Evolutionary conservation across 495 filamentous ascomycete species (phyloP).

Genomic region (Podospora fimiseda): DNA sequence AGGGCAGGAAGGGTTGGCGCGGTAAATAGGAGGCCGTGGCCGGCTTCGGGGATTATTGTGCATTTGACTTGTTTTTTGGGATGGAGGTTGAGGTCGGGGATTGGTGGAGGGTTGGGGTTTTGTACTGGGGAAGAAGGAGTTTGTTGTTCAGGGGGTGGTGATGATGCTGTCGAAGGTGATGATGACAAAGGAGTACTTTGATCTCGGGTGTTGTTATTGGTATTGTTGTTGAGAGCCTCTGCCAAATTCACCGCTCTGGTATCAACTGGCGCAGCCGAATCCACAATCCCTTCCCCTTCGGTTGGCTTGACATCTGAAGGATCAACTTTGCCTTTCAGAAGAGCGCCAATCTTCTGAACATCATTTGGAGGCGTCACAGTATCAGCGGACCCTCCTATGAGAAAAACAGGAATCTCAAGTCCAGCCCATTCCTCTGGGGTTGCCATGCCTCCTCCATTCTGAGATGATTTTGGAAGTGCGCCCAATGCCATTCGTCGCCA

Average conservation of each 20-base stretch:
- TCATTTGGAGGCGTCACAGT: conserved; percentile 63
- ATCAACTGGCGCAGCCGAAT: conserved; percentile 43
- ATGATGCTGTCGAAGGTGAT: conserved; percentile 8
- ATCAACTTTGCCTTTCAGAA: conserved; percentile 21
- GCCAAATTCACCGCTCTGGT: conserved; percentile 17
- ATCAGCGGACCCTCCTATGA: conserved; percentile 75
- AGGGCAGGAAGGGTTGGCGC: conserved; percentile 70
- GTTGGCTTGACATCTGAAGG: conserved; percentile 4
- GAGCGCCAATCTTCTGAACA: conserved; percentile 54
- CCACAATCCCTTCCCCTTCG: conserved; percentile 18
- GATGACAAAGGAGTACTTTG: neutral
- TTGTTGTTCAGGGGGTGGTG: conserved; percentile 29
- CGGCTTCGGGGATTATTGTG: conserved; percentile 66
- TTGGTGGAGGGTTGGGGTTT: conserved; percentile 34
- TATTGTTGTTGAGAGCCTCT: neutral
- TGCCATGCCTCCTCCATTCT: conserved; percentile 59
- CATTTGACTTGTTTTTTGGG: conserved; percentile 57
- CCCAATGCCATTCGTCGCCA: conserved; percentile 83
- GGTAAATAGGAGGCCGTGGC: conserved; percentile 79
- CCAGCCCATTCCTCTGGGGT: conserved; percentile 66
- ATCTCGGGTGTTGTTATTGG: neutral
- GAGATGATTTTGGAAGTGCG: conserved; percentile 51
- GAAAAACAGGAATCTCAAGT: conserved; percentile 64
- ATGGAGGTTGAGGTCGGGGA: conserved; percentile 5
- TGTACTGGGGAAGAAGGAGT: conserved; percentile 9